These are phyloP conservation scores for Eleusine indica DNA, from an alignment of 176 grass and related monocot species.

Conservation along the genomic window DNA sequence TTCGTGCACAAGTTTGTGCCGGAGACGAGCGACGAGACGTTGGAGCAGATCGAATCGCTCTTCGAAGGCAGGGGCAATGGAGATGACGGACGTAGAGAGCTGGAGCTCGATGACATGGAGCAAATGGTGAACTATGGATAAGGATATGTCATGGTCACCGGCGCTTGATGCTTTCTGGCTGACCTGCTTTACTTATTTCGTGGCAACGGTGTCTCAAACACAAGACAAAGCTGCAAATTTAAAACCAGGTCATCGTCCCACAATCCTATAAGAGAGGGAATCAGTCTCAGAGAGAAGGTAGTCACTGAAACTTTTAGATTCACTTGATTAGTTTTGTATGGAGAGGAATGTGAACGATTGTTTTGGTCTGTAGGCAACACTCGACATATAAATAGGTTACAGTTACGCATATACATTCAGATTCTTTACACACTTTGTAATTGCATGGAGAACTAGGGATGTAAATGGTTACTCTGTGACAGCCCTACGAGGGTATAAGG, in stretches of 20 bases:
- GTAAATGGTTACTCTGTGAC: too few species aligned
- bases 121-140: conserved; percentile 30
- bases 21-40: conserved; percentile 67
- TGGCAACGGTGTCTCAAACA: too few species aligned
- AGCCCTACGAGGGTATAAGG: too few species aligned
- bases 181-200: too few species aligned
- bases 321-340: background rate
- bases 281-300: too few species aligned
- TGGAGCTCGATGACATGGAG: conserved; percentile 58
- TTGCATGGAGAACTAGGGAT: too few species aligned
- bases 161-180: too few species aligned
- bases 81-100: background rate
- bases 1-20: conserved; percentile 72
- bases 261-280: too few species aligned
- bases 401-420: background rate
- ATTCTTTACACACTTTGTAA: background rate
- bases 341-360: background rate
- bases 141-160: background rate
- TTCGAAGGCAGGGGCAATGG: conserved; percentile 21
- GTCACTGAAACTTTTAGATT: background rate
- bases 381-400: background rate
- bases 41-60: conserved; percentile 77
- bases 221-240: too few species aligned
- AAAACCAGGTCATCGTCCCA: too few species aligned
- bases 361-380: background rate